Conservation (phyloP, 2,329 filamentous ascomycete genomes). For the Periconia macrospinosa region DNA sequence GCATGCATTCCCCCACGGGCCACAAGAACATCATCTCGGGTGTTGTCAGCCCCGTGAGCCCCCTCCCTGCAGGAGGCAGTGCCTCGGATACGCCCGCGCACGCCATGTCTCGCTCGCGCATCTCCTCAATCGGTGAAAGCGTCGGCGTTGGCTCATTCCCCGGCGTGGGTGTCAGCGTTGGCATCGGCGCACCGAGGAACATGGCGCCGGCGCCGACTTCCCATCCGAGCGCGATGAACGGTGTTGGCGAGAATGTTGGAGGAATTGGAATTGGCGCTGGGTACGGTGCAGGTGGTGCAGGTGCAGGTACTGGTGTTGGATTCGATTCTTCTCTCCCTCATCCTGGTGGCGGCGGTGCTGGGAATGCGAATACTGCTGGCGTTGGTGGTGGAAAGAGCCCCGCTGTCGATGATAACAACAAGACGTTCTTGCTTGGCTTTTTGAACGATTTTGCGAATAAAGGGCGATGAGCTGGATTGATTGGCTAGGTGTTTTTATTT, state of each 20-base stretch:
- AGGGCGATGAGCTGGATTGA: constrained; percentile 20
- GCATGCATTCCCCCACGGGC: constrained; percentile 8
- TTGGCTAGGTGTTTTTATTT: not conserved
- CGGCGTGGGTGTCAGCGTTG: constrained; percentile 13
- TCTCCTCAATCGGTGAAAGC: constrained; percentile 38
- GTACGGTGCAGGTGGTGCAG: not conserved
- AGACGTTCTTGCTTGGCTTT: constrained; percentile 76
- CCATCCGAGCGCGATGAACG: constrained; percentile 8
- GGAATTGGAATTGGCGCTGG: not conserved
- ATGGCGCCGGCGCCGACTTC: constrained; percentile 13
- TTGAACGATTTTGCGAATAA: constrained; percentile 58
- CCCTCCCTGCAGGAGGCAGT: constrained; percentile 32
- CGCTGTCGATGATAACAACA: constrained; percentile 56
- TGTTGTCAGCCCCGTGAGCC: constrained; percentile 42
- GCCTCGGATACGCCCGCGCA: constrained; percentile 29
- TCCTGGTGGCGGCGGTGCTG: too few relatives aligned
- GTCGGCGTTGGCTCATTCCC: not conserved
- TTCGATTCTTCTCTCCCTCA: too few relatives aligned
- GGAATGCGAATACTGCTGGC: constrained; percentile 9
- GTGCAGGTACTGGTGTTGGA: constrained; percentile 4
- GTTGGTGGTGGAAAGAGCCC: constrained; percentile 45
- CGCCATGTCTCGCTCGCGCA: constrained; percentile 32
- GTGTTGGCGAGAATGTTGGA: not conserved
- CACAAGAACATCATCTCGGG: constrained; percentile 34
- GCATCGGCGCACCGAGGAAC: not conserved